Percentiles rank a stretch among this genome's conserved stretches.
Evolutionary conservation across 1,139 yeast species (phyloP).

Genomic region (Suhomyces bokatorum): DNA sequence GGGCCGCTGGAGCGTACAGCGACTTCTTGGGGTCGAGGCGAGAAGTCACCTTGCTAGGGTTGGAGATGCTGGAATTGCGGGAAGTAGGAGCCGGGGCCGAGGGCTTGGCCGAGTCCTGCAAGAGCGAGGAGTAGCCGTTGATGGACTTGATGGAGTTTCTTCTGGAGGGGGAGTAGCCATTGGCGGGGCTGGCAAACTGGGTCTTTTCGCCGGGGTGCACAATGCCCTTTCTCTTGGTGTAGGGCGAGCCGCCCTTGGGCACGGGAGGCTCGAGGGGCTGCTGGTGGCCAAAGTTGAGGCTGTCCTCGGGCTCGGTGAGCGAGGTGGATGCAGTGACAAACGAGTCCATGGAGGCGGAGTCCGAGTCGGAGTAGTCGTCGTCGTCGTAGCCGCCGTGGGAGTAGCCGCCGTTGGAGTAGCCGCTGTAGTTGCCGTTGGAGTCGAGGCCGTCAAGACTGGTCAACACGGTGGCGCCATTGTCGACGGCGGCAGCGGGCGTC

Average conservation of each 20-base stretch:
- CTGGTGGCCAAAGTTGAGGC: background rate
- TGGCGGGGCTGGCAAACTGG: conserved; percentile 3
- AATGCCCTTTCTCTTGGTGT: conserved; percentile 9
- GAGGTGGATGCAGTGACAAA: conserved; percentile 42
- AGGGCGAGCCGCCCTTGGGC: conserved; percentile 11
- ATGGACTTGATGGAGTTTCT: background rate
- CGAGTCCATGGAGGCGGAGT: conserved; percentile 31
- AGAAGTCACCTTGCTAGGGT: background rate
- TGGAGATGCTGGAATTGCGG: conserved; percentile 4
- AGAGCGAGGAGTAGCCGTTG: conserved; percentile 1
- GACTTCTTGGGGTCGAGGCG: background rate
- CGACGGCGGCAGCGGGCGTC: background rate
- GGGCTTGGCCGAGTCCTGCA: background rate
- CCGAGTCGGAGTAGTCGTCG: conserved; percentile 23
- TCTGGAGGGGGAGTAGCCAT: conserved; percentile 6
- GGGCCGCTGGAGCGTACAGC: background rate
- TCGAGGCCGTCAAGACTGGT: background rate
- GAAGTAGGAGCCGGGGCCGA: background rate
- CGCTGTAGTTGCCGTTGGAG: background rate
- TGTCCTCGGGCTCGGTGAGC: conserved; percentile 22
- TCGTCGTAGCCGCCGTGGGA: conserved; percentile 12
- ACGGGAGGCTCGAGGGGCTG: conserved; percentile 13
- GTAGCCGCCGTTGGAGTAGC: background rate
- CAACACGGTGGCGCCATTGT: background rate
- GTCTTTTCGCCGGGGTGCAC: conserved; percentile 8